Conservation (phyloP, 2,329 filamentous ascomycete genomes). For the Colletotrichum costaricense region DNA sequence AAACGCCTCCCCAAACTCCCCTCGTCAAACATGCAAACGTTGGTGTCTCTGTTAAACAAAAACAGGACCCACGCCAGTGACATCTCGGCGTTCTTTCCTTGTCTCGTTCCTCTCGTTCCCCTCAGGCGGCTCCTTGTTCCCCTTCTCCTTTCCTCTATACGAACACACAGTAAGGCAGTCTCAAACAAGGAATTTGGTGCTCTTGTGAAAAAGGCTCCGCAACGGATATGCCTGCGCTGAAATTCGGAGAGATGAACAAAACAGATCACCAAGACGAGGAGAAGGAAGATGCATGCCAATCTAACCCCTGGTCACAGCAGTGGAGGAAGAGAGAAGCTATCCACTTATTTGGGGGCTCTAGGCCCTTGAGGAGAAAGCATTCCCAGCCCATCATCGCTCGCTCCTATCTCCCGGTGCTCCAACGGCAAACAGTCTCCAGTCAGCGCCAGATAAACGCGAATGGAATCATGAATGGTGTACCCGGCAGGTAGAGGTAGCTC, state of each 20-base stretch:
- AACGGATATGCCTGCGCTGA: neutral
- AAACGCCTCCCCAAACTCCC: neutral
- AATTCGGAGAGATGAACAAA: neutral
- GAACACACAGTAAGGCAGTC: too few relatives aligned
- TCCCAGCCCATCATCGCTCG: neutral
- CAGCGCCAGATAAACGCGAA: neutral
- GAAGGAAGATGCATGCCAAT: neutral
- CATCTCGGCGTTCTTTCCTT: neutral
- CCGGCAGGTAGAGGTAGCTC: too few relatives aligned
- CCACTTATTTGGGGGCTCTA: neutral
- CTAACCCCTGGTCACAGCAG: neutral
- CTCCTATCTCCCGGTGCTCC: neutral
- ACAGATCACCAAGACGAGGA: neutral
- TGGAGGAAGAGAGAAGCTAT: neutral
- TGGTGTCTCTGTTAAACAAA: slow-evolving; percentile 4
- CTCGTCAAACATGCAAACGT: neutral
- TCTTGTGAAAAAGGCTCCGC: neutral
- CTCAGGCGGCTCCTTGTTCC: neutral
- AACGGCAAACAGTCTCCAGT: neutral
- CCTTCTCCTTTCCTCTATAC: neutral
- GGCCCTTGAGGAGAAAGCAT: neutral
- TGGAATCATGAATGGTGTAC: neutral
- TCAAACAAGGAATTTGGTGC: too few relatives aligned
- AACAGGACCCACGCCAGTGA: slow-evolving; percentile 2
- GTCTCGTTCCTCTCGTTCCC: neutral